Base-by-base conservation (phyloP, 2,329 filamentous ascomycete species). In the Cercospora janseana region DNA sequence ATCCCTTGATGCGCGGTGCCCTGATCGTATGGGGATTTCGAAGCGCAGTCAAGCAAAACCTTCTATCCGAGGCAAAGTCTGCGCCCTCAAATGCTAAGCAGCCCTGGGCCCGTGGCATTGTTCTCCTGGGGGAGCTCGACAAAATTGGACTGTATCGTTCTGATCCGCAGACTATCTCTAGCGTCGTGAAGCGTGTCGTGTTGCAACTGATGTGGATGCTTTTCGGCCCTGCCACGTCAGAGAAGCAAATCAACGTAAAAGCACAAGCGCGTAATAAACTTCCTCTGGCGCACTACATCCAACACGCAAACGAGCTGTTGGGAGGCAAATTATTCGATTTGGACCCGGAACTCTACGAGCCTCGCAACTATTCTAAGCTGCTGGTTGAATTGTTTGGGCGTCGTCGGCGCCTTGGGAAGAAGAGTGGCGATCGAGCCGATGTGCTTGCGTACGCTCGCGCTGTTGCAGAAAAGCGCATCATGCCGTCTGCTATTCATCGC, bases 1-100 rank as follows among this genome's bases (percentile, higher is more conserved):
- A 44, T 8, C 16, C 45, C 3, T 28, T 56, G 9, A 61, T 67
- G 56, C 57, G 59, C 10, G 52, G 60, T 26, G 65, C 66, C 1
- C 56, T 70, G 4, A 54, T 70, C 4, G 51, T 55, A 2, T 70
- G 68, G 68, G 63, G 64, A 7, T 66, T 69, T 46, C 51, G 59
- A 8, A 46, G 31, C 13, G 60, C 60, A 9, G 55, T 34, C n/a
- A 13, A 38, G 9, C 31, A 49, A 6, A 48, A 56, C 13, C 21
- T 52, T 43, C 46, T 61, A n/a, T 29, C 31, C 31, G 24, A 32
- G 38, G 15, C 13, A 20, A 29, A 41, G 16, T 21, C 40, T 16
- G 9, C 16, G 23, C 37, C 20, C 18, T 13, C 21, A 18, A 29
- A 16, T 9, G 10, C 27, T 12, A 49, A 46, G 24, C 49, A 60